Conservation (phyloP, 495 filamentous ascomycete species). For the Penicillium nucicola region DNA sequence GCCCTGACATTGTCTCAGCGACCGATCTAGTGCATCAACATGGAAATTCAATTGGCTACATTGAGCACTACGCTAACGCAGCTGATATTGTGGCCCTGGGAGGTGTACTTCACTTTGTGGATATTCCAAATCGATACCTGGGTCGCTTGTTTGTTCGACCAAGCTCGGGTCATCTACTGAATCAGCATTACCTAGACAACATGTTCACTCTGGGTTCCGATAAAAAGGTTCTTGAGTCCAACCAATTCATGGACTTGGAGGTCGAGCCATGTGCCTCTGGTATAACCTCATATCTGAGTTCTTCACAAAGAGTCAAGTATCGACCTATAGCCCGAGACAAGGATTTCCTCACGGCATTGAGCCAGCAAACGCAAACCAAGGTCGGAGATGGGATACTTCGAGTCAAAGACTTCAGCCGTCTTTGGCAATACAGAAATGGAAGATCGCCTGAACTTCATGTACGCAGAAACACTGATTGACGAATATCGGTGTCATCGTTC, state of each 20-base stretch:
- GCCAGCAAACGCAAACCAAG: background rate
- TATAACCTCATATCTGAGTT: background rate
- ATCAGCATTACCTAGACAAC: constrained; percentile 75
- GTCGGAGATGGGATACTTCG: constrained; percentile 17
- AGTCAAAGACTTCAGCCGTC: constrained; percentile 67
- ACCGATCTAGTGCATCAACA: background rate
- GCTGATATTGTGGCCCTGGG: constrained; percentile 73
- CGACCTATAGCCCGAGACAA: constrained; percentile 4
- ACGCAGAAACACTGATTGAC: background rate
- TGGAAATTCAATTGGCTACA: constrained; percentile 54
- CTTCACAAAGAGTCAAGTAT: constrained; percentile 1
- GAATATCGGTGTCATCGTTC: background rate
- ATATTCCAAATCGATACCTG: constrained; percentile 57
- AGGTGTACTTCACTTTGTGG: constrained; percentile 66
- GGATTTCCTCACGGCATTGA: background rate
- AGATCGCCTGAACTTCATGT: constrained; percentile 39
- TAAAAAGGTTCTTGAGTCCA: constrained; percentile 21
- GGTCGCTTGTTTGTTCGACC: constrained; percentile 70
- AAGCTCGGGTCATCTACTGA: constrained; percentile 69
- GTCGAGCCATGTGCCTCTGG: constrained; percentile 7
- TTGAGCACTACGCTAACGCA: constrained; percentile 83
- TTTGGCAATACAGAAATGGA: constrained; percentile 75
- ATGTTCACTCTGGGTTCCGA: constrained; percentile 60
- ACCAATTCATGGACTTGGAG: constrained; percentile 37
- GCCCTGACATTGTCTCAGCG: background rate